phyloP scores from a whole-genome alignment of 768 basidiomycete species.

The Hortiboletus flavorubellus region DNA sequence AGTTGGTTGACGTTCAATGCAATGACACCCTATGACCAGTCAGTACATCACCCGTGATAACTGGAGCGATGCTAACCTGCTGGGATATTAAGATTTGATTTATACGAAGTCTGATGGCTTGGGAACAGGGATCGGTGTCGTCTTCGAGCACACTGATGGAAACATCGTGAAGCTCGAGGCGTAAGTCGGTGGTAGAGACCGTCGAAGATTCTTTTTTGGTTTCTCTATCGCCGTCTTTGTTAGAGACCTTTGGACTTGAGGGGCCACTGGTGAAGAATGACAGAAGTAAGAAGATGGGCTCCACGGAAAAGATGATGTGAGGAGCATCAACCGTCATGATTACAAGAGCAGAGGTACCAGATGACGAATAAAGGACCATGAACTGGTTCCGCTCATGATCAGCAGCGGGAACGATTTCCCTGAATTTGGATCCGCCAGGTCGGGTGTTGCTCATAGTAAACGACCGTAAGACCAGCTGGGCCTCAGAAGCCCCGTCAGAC shows the following conservation, averaged over 20 bases:
- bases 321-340: conserved; percentile 91
- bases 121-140: conserved; percentile 72
- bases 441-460: conserved; percentile 90
- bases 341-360: conserved; percentile 65
- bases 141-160: conserved; percentile 86
- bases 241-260: conserved; percentile 17
- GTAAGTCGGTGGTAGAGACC: conserved; percentile 47
- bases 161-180: conserved; percentile 87
- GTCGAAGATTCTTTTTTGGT: conserved; percentile 11
- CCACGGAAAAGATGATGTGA: conserved; percentile 85
- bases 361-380: conserved; percentile 84
- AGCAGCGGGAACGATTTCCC: conserved; percentile 93
- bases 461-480: conserved; percentile 84
- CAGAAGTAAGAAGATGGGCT: conserved; percentile 86
- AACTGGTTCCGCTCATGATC: conserved; percentile 87
- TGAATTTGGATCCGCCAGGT: conserved; percentile 77
- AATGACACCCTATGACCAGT: conserved; percentile 61
- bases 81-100: conserved; percentile 85
- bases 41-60: conserved; percentile 3
- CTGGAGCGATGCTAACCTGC: conserved; percentile 56
- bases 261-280: conserved; percentile 75
- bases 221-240: conserved; percentile 13
- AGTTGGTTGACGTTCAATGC: conserved; percentile 76
- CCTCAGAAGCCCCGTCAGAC: conserved; percentile 80
- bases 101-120: conserved; percentile 84